A percentile compares a stretch with the other conserved stretches of the same genome.
These are phyloP conservation scores for Eucalyptus polybractea DNA, from an alignment of 345 rosid species.

Conservation along the genomic window DNA sequence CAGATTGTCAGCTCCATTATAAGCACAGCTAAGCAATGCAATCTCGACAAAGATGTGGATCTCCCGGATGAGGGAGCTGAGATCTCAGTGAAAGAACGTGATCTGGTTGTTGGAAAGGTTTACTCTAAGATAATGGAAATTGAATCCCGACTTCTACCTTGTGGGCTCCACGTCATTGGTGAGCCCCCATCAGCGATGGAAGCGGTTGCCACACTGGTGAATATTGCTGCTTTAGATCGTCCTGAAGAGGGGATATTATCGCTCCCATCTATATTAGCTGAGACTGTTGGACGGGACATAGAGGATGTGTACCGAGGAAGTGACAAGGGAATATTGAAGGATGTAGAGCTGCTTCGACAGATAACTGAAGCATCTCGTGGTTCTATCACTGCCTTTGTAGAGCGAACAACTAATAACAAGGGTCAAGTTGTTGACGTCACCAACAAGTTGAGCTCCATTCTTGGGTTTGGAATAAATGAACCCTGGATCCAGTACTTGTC, in stretches of 20 bases:
- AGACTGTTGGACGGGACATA: conserved; percentile 64
- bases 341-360: conserved; percentile 93
- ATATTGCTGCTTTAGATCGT: conserved; percentile 89
- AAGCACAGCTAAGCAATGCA: conserved; percentile 93
- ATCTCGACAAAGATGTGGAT: conserved; percentile 87
- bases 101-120: conserved; percentile 87
- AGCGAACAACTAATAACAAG: conserved; percentile 62
- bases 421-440: conserved; percentile 88
- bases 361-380: conserved; percentile 96
- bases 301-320: conserved; percentile 85
- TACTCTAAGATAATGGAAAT: conserved; percentile 99
- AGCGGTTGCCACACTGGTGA: conserved; percentile 92
- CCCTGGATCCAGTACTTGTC: conserved; percentile 94
- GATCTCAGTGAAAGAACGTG: conserved; percentile 63
- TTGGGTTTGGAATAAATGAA: conserved; percentile 93
- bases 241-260: conserved; percentile 71
- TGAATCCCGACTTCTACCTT: conserved; percentile 88
- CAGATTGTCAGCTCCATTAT: conserved; percentile 93
- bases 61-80: conserved; percentile 81
- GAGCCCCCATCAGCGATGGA: conserved; percentile 99
- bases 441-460: conserved; percentile 61
- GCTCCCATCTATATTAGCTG: conserved; percentile 74
- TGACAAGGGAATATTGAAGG: conserved; percentile 80
- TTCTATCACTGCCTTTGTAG: conserved; percentile 68
- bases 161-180: conserved; percentile 94